Conservation (phyloP, 208 protist genomes). For the Leishmania tropica region DNA sequence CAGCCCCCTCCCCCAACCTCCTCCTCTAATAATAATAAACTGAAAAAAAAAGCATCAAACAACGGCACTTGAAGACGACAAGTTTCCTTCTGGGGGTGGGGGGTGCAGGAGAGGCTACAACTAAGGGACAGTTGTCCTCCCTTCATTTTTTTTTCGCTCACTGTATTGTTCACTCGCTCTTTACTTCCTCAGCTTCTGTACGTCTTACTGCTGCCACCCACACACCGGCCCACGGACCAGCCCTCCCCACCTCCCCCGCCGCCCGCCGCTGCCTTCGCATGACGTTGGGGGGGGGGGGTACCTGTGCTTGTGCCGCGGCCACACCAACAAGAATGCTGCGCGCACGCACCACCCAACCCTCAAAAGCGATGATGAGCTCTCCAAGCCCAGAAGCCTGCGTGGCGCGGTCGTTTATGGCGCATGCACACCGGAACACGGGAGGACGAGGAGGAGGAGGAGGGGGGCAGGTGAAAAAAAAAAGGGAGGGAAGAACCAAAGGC, state of each 20-base stretch:
- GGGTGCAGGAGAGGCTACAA: neutral
- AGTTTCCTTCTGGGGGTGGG: too few relatives aligned
- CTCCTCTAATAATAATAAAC: constrained; percentile 2
- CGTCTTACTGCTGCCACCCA: neutral
- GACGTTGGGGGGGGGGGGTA: neutral
- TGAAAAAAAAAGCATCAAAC: neutral
- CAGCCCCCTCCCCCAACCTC: neutral
- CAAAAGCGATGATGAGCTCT: neutral
- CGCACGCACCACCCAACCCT: neutral
- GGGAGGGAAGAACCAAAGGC: neutral
- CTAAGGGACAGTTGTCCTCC: too few relatives aligned
- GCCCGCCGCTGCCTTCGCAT: neutral
- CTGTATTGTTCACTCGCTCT: neutral
- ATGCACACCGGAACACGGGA: neutral
- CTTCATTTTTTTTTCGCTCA: too few relatives aligned
- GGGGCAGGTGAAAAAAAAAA: too few relatives aligned
- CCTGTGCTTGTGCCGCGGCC: neutral
- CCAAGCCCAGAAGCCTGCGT: neutral
- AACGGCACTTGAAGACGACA: neutral
- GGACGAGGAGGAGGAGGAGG: neutral
- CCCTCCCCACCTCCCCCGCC: neutral
- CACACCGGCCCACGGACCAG: too few relatives aligned
- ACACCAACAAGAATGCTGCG: neutral
- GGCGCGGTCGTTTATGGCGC: neutral
- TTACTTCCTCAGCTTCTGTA: neutral